phyloP scores from a whole-genome alignment of 2,329 filamentous ascomycete species.

The Aciculosporium take region DNA sequence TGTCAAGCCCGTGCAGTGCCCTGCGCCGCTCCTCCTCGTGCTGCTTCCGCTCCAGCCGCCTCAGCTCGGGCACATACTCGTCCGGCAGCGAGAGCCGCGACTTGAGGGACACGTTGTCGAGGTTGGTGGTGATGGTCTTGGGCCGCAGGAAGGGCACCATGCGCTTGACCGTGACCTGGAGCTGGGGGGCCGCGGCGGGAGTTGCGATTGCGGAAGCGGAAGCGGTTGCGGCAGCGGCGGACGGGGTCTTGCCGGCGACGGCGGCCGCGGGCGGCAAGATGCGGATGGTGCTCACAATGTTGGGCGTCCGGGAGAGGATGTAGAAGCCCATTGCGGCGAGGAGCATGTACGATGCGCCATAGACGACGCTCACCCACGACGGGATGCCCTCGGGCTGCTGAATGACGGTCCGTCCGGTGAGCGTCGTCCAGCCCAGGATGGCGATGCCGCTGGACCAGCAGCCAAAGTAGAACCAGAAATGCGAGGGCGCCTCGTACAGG shows the following conservation, averaged over 20 bases:
- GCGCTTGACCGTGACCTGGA: conserved; percentile 39
- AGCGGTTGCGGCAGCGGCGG: conserved; percentile 6
- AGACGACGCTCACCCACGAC: conserved; percentile 42
- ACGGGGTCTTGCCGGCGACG: conserved; percentile 9
- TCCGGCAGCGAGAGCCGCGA: conserved; percentile 25
- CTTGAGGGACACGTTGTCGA: conserved; percentile 21
- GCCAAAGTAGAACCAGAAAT: conserved; percentile 46
- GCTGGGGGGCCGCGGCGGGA: conserved; percentile 20
- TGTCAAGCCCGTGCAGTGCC: conserved; percentile 34
- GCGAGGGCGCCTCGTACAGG: conserved; percentile 51
- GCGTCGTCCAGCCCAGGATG: conserved; percentile 21
- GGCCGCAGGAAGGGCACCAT: conserved; percentile 33
- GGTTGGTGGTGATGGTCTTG: conserved; percentile 25
- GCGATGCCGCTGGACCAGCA: conserved; percentile 40
- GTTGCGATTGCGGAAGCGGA: not conserved
- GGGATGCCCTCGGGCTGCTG: conserved; percentile 33
- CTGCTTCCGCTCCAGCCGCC: conserved; percentile 16
- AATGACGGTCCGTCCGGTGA: conserved; percentile 20
- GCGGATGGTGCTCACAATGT: conserved; percentile 43
- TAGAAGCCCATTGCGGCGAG: conserved; percentile 47
- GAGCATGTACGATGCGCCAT: conserved; percentile 41
- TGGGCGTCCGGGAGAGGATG: conserved; percentile 41
- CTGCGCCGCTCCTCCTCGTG: conserved; percentile 24
- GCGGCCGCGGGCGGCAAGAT: conserved; percentile 33
- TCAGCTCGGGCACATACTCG: conserved; percentile 22